phyloP scores from a whole-genome alignment of 192 early-diverging fungal species.

The Coemansia sp. region DNA sequence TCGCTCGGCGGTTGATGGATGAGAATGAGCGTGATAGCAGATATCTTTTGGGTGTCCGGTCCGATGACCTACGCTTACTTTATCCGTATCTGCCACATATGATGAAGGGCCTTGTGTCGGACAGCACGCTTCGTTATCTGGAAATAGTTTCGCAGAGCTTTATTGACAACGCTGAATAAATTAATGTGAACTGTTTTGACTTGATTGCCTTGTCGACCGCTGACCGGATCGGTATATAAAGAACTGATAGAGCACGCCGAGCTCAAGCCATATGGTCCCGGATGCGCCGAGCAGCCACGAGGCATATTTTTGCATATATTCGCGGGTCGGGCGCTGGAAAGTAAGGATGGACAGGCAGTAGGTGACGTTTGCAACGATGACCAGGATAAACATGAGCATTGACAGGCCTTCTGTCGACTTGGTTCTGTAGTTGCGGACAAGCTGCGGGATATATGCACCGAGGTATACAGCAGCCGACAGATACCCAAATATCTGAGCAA shows the following conservation, averaged over 20 bases:
- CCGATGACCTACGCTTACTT: constrained; percentile 24
- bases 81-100: constrained; percentile 26
- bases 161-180: constrained; percentile 67
- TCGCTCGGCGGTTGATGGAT: constrained; percentile 21
- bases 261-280: constrained; percentile 70
- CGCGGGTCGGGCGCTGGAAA: constrained; percentile 58
- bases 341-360: constrained; percentile 65
- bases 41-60: constrained; percentile 28
- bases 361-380: constrained; percentile 67
- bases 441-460: constrained; percentile 72
- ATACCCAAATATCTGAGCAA: constrained; percentile 71
- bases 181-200: not conserved
- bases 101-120: constrained; percentile 1
- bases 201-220: not conserved
- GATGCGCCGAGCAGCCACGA: constrained; percentile 71
- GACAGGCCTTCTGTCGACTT: constrained; percentile 74
- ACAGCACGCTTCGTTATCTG: constrained; percentile 4
- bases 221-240: constrained; percentile 49
- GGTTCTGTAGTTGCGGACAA: constrained; percentile 65
- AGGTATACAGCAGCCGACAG: constrained; percentile 66
- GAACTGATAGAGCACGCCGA: constrained; percentile 68
- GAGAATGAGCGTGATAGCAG: constrained; percentile 4
- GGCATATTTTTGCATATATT: constrained; percentile 61
- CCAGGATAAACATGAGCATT: constrained; percentile 73
- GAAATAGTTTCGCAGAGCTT: constrained; percentile 21